Evolutionary conservation across 176 grass and related monocot genomes (phyloP).

Genomic region (Rhynchospora tenuis): DNA sequence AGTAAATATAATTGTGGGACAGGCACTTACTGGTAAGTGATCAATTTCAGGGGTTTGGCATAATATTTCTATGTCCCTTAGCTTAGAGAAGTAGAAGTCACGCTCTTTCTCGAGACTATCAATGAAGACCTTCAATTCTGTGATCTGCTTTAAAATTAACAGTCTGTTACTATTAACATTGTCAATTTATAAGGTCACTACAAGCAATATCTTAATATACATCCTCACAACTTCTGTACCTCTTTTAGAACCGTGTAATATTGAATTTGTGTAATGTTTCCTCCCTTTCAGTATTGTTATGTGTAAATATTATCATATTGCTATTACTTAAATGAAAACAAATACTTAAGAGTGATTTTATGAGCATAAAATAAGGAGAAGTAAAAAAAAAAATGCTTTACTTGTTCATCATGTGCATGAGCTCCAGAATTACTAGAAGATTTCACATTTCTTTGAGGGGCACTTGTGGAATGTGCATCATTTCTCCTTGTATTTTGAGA

Average conservation of each 20-base stretch:
- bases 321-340: neutral
- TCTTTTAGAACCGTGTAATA: neutral
- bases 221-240: neutral
- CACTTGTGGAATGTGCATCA: constrained; percentile 35
- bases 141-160: constrained; percentile 49
- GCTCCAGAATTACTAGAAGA: constrained; percentile 30
- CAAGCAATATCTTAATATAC: neutral
- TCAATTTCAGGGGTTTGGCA: constrained; percentile 71
- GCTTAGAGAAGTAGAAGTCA: constrained; percentile 93
- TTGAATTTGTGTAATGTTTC: neutral
- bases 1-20: neutral
- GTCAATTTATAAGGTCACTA: neutral
- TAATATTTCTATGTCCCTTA: constrained; percentile 83
- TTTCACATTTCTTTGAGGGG: constrained; percentile 36
- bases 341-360: neutral
- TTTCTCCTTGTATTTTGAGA: constrained; percentile 39
- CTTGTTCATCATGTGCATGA: constrained; percentile 72
- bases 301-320: neutral
- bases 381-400: constrained; percentile 8
- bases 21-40: constrained; percentile 46
- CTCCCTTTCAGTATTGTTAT: neutral
- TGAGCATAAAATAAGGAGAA: neutral
- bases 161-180: neutral
- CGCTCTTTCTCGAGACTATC: constrained; percentile 96
- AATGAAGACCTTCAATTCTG: constrained; percentile 74